Conservation (phyloP, 148 eudicot genomes). For the Gaultheria prostrata region DNA sequence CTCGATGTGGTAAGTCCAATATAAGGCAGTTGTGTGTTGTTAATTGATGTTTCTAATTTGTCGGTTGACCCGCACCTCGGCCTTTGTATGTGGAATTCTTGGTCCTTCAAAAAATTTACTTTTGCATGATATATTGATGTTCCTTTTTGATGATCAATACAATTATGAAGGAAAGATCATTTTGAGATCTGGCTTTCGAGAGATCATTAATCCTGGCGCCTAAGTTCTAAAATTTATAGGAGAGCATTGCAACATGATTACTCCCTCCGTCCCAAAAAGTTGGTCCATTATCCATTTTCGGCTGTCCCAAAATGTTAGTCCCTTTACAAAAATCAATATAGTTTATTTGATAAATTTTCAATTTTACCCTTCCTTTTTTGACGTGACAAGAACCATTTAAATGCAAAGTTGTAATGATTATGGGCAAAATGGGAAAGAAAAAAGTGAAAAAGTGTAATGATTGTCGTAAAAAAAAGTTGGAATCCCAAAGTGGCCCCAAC, state of each 20-base stretch:
- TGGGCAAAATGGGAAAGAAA: too few relatives aligned
- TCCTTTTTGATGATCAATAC: not conserved
- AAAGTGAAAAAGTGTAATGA: too few relatives aligned
- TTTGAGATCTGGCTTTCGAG: not conserved
- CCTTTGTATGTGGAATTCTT: not conserved
- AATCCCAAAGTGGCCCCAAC: too few relatives aligned
- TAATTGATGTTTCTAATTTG: not conserved
- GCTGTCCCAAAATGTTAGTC: too few relatives aligned
- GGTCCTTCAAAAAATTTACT: not conserved
- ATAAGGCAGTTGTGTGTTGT: not conserved
- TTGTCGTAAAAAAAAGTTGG: too few relatives aligned
- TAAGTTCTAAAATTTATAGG: constrained; percentile 28
- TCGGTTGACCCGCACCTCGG: not conserved
- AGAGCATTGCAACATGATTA: constrained; percentile 87
- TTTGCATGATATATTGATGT: not conserved
- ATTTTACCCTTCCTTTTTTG: too few relatives aligned
- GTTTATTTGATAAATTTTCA: too few relatives aligned
- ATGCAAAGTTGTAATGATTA: too few relatives aligned
- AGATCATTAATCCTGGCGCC: not conserved
- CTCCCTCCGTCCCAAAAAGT: too few relatives aligned
- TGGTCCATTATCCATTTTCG: too few relatives aligned
- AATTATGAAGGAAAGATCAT: not conserved
- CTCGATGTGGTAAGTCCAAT: not conserved
- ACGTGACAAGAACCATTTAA: too few relatives aligned
- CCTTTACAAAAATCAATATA: too few relatives aligned